Percentiles rank a stretch among this genome's conserved stretches.
These are phyloP conservation scores for Saururus chinensis DNA, from an alignment of 164 flowering plant genomes.

Conservation along the genomic window DNA sequence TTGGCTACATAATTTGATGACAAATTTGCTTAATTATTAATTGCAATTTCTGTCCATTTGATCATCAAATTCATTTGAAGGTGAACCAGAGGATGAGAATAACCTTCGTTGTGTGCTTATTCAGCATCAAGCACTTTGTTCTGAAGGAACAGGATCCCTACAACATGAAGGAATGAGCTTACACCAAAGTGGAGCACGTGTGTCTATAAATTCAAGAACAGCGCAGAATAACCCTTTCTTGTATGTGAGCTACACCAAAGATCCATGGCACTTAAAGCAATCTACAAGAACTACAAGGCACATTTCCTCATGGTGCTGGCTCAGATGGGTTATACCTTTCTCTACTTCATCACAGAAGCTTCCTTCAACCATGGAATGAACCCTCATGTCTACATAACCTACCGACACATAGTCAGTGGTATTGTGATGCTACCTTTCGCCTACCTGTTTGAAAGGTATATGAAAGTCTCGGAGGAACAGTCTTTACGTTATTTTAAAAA, in stretches of 20 bases:
- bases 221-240: neutral
- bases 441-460: constrained; percentile 66
- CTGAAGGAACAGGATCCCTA: neutral
- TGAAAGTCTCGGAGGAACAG: neutral
- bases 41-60: no score
- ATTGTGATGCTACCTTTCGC: constrained; percentile 63
- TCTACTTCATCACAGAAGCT: constrained; percentile 70
- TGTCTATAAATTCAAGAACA: neutral
- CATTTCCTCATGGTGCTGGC: constrained; percentile 51
- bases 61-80: no score
- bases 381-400: constrained; percentile 66
- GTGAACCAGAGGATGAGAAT: no score
- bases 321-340: constrained; percentile 60
- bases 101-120: neutral
- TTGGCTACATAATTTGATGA: no score
- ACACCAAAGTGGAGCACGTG: neutral
- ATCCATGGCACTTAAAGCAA: neutral
- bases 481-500: no score
- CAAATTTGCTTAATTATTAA: no score
- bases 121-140: neutral
- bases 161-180: neutral
- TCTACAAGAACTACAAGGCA: constrained; percentile 42
- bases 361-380: constrained; percentile 85
- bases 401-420: constrained; percentile 45
- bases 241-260: neutral